phyloP scores from a whole-genome alignment of 345 rosid species.

The Moringa oleifera region DNA sequence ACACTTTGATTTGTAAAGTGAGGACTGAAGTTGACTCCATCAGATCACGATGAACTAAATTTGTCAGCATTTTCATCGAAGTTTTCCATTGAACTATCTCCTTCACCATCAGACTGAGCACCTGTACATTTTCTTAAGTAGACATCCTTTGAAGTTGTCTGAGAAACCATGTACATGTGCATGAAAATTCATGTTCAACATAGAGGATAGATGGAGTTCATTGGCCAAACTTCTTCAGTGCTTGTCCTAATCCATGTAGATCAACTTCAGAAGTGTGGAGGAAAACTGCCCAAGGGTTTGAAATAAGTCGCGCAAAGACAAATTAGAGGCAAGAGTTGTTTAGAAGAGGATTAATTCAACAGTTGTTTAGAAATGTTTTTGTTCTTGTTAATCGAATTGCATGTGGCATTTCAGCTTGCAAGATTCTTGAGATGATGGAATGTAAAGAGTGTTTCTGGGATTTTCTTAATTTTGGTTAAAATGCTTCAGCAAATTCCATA shows the following conservation, averaged over 20 bases:
- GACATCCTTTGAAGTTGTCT: background rate
- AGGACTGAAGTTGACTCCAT: slow-evolving; percentile 18
- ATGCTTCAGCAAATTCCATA: too few relatives aligned
- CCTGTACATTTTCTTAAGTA: background rate
- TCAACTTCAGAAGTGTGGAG: background rate
- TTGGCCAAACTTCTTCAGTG: background rate
- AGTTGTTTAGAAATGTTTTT: too few relatives aligned
- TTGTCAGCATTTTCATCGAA: background rate
- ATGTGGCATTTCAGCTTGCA: too few relatives aligned
- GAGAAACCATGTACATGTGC: background rate
- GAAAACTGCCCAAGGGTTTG: background rate
- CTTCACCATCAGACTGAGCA: background rate
- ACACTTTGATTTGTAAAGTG: slow-evolving; percentile 39
- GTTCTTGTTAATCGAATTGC: too few relatives aligned
- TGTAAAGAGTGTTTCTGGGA: too few relatives aligned
- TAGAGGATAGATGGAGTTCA: background rate
- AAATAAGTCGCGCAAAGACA: background rate
- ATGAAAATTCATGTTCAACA: background rate
- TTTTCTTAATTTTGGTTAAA: too few relatives aligned
- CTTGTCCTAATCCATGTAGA: background rate
- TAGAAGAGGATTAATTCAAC: too few relatives aligned
- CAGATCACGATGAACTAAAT: background rate
- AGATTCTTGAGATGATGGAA: too few relatives aligned
- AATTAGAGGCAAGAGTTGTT: too few relatives aligned
- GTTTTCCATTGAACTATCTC: background rate